Base-by-base conservation (phyloP, 192 early-diverging fungal species). In the Entomortierella parvispora region DNA sequence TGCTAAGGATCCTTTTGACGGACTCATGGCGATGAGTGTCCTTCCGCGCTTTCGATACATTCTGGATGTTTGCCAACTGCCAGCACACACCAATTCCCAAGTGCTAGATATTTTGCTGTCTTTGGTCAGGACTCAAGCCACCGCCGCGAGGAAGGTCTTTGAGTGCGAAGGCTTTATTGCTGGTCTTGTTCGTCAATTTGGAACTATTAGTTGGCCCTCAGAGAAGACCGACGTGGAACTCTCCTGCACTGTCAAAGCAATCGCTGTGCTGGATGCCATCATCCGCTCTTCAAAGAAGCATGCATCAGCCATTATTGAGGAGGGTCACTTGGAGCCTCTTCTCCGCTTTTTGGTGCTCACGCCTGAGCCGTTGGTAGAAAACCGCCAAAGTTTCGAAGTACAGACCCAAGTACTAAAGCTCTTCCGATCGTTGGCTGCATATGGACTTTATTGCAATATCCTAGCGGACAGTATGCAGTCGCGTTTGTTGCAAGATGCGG, bases 11-110 rank as follows among this genome's bases (percentile, higher is more conserved):
- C 68, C 87, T 1, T 68, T 90, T 1, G 67, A 76, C 20, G 91
- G 87, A 22, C 57, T 93, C n/a, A 50, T 93, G 10, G 58, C 69
- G n/a, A 91, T 89, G 80, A 80, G 89, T 58, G 71, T 93, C 29
- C 55, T 89, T 17, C 70, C 80, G 23, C 82, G 90, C 26, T 47
- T 91, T 18, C 68, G 80, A 4, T 93, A 89, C 62, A 65, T 93
- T 5, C 48, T 93, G 17, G 79, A 79, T 1, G 66, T 69, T 9
- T 57, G 68, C 7, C 75, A 78, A 26, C 75, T 81, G 6, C 67
- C 84, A 42, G 44, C 60, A 0, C 48, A 46, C 29, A 68, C 83
- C 1, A 79, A 82, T 9, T 56, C 71, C 9, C 84, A 81, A 50
- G 61, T 91, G 4, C 20, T 90, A 10, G 54, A 70, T 26, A 85